Evolutionary conservation across 2,329 filamentous ascomycete genomes (phyloP), one percentile per base, ranked within the genome.

Genomic region (Fusarium xylarioides): DNA sequence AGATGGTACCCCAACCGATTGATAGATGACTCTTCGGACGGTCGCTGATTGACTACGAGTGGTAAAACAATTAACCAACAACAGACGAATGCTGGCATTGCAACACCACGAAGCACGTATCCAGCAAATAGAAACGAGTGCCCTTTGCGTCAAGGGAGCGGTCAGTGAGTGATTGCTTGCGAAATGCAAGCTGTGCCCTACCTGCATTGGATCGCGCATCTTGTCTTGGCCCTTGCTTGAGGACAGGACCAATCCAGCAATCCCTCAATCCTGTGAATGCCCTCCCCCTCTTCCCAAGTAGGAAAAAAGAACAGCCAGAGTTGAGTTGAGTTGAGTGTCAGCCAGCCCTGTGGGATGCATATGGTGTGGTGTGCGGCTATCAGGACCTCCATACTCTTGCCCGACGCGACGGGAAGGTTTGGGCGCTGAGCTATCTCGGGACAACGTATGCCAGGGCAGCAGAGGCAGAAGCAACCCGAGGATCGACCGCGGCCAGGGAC

Each of bases 181-280:
- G 34, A 54, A 65, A 32, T 66, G 54, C 68, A 40, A 53, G 50
- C 23, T 40, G 47, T 63, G 46, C 50, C 50, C 35, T 55, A 47
- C 66, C 67, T 70, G 53, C 66, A 70, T 70, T 66, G 60, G 60
- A 70, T 68, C 49, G 64, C 67, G 66, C 60, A 70, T 70, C 50
- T 66, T 63, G 28, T 68, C 44, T 37, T 57, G 44, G 65, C 64
- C 44, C 52, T 54, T 53, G 26, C 66, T 43, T 64, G 26, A n/a
- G 37, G 44, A 21, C 19, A 57, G 40, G n/a, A 50, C 52, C 47
- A n/a, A 70, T 70, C 65, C 67, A 42, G 67, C 59, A 47, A 66
- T 35, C 50, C 50, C 50, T 54, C 50, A 28, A 54, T 54, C 50
- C 50, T 57, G 54, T 35, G 40, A 57, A 63, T 64, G 32, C 55